These are phyloP conservation scores for Ustilago crameri DNA, from an alignment of 1,284 basidiomycete genomes.

Conservation along the genomic window DNA sequence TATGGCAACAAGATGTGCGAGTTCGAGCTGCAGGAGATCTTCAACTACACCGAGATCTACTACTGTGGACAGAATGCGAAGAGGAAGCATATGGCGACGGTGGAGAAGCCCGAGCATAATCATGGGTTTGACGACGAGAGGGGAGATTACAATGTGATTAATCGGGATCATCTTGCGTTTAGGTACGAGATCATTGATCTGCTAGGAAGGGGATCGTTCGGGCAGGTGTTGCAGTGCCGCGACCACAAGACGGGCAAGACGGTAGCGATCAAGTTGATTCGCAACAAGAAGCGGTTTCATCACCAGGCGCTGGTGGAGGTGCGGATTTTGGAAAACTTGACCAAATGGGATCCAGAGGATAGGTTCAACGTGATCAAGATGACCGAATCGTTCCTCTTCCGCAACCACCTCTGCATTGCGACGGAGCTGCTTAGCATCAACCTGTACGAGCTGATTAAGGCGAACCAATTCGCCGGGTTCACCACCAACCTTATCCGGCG, in stretches of 20 bases:
- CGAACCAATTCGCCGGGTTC: slow-evolving; percentile 97
- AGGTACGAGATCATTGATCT: slow-evolving; percentile 93
- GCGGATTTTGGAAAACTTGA: slow-evolving; percentile 94
- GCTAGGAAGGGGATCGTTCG: slow-evolving; percentile 97
- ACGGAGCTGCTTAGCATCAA: slow-evolving; percentile 99
- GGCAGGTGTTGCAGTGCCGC: slow-evolving; percentile 94
- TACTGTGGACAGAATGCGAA: slow-evolving; percentile 75
- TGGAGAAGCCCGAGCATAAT: slow-evolving; percentile 84
- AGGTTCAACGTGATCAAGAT: slow-evolving; percentile 97
- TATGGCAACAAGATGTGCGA: slow-evolving; percentile 69
- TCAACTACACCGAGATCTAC: slow-evolving; percentile 86
- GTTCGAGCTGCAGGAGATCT: slow-evolving; percentile 90
- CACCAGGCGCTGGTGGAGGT: slow-evolving; percentile 98
- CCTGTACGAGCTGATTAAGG: slow-evolving; percentile 98
- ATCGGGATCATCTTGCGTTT: slow-evolving; percentile 92
- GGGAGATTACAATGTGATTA: slow-evolving; percentile 92
- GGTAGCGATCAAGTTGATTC: slow-evolving; percentile 98
- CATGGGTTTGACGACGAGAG: slow-evolving; percentile 98
- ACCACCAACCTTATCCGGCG: slow-evolving; percentile 92
- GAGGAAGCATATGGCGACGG: slow-evolving; percentile 64
- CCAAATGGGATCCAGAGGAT: slow-evolving; percentile 97
- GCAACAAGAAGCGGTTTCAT: slow-evolving; percentile 99
- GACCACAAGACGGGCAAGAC: slow-evolving; percentile 97
- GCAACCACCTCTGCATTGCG: slow-evolving; percentile 96
- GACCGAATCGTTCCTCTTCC: slow-evolving; percentile 98